These are phyloP conservation scores for Ascochyta pisi DNA, from an alignment of 2,329 filamentous ascomycete species.

Conservation along the genomic window DNA sequence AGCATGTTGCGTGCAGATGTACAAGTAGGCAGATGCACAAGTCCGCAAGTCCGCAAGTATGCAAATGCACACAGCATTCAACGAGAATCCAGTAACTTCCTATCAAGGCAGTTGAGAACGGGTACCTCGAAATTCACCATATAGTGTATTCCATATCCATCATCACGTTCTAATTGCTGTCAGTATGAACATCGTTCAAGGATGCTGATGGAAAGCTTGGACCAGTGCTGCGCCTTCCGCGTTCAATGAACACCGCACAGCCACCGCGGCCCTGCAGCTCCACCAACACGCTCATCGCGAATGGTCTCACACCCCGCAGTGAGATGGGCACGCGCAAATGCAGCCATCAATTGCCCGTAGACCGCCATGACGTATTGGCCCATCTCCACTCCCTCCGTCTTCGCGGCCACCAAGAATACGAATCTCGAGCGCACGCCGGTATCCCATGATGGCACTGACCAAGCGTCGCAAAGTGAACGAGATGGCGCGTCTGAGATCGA, in stretches of 20 bases:
- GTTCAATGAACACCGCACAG: constrained; percentile 23
- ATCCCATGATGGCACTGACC: constrained; percentile 64
- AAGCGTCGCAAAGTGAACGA: constrained; percentile 29
- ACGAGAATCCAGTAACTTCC: background rate
- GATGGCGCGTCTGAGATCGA: constrained; percentile 22
- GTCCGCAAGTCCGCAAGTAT: background rate
- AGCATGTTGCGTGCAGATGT: background rate
- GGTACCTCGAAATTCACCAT: background rate
- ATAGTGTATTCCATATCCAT: background rate
- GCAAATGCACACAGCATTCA: background rate
- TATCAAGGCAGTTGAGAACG: background rate
- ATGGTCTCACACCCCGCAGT: constrained; percentile 33
- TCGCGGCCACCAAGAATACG: constrained; percentile 75
- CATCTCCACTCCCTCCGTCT: constrained; percentile 82
- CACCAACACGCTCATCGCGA: constrained; percentile 32
- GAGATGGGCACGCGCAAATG: constrained; percentile 47
- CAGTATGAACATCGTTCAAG: background rate
- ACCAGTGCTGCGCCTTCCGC: constrained; percentile 15
- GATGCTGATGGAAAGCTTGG: constrained; percentile 3
- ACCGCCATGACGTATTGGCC: constrained; percentile 83
- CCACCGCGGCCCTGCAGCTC: constrained; percentile 34
- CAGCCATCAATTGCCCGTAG: constrained; percentile 45
- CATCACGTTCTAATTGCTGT: background rate
- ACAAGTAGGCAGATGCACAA: background rate
- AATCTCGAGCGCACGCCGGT: constrained; percentile 61